Conservation (phyloP, 805 yeast genomes). For the Yamadazyma paraphyllophila region DNA sequence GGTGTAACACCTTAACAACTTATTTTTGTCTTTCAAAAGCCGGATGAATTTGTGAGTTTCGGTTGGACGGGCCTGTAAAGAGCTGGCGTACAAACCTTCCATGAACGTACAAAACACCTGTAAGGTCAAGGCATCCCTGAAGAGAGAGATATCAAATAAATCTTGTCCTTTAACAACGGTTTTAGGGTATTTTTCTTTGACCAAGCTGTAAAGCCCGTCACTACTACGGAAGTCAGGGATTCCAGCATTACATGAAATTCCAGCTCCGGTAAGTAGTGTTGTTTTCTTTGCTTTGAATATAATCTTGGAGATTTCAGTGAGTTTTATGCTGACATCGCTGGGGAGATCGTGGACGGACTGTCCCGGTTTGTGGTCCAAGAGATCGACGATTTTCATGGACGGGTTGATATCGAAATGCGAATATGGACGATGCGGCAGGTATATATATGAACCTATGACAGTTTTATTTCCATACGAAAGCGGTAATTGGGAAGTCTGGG, state of each 20-base stretch:
- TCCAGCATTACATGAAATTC: constrained; percentile 94
- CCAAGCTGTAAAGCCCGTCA: constrained; percentile 77
- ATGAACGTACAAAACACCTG: constrained; percentile 83
- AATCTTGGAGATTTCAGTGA: constrained; percentile 38
- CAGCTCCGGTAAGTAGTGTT: constrained; percentile 89
- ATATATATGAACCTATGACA: not conserved
- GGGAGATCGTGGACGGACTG: constrained; percentile 19
- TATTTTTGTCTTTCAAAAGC: constrained; percentile 56
- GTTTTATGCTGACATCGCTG: constrained; percentile 29
- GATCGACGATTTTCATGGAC: constrained; percentile 30
- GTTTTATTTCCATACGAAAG: constrained; percentile 7
- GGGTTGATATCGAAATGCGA: not conserved
- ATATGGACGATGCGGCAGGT: not conserved
- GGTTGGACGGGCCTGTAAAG: constrained; percentile 72
- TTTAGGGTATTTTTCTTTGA: constrained; percentile 60
- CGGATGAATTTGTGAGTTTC: constrained; percentile 76
- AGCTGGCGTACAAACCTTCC: constrained; percentile 70
- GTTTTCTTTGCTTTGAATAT: constrained; percentile 55
- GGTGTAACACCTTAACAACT: constrained; percentile 82
- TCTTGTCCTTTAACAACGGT: constrained; percentile 81
- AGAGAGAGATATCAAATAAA: constrained; percentile 81
- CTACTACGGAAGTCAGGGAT: constrained; percentile 91
- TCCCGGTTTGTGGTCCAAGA: constrained; percentile 13
- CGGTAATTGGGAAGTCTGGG: constrained; percentile 2
- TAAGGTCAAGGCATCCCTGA: constrained; percentile 64